Percentiles rank a stretch among this genome's conserved stretches.
Evolutionary conservation across 1,139 yeast species (phyloP).

Genomic region (Nakaseomyces glabratus): DNA sequence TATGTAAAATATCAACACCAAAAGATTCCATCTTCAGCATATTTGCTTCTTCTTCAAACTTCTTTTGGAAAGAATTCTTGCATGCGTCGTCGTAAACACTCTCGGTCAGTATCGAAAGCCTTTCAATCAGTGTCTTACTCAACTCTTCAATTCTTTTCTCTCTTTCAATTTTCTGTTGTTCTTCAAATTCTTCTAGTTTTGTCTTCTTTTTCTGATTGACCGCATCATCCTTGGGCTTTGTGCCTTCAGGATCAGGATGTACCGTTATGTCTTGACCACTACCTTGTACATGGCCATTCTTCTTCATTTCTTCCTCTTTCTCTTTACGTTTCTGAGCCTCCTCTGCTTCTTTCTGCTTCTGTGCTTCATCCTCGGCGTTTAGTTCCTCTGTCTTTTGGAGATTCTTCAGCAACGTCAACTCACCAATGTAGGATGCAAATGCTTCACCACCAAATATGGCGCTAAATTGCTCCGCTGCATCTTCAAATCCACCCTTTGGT

Average conservation of each 20-base stretch:
- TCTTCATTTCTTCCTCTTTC: slow-evolving; percentile 10
- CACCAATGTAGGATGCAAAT: slow-evolving; percentile 82
- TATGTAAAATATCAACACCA: slow-evolving; percentile 81
- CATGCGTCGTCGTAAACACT: slow-evolving; percentile 67
- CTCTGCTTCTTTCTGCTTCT: slow-evolving; percentile 31
- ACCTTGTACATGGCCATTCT: not conserved
- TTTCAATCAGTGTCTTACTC: slow-evolving; percentile 52
- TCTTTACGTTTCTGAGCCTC: slow-evolving; percentile 17
- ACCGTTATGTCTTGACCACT: slow-evolving; percentile 1
- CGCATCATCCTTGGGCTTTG: slow-evolving; percentile 3
- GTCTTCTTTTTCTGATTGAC: slow-evolving; percentile 36
- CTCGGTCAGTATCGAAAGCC: slow-evolving; percentile 73
- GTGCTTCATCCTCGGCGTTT: slow-evolving; percentile 36
- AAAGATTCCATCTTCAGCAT: slow-evolving; percentile 87
- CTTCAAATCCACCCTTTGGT: slow-evolving; percentile 80
- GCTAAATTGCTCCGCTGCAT: slow-evolving; percentile 80
- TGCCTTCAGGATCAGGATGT: slow-evolving; percentile 6
- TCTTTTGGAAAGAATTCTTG: slow-evolving; percentile 56
- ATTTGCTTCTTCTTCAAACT: slow-evolving; percentile 77
- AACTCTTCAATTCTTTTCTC: slow-evolving; percentile 63
- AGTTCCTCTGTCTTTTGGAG: slow-evolving; percentile 54
- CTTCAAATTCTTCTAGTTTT: slow-evolving; percentile 63
- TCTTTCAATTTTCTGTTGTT: slow-evolving; percentile 62
- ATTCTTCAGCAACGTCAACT: slow-evolving; percentile 76
- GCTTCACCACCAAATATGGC: slow-evolving; percentile 91